Evolutionary conservation across 2,329 filamentous ascomycete genomes (phyloP).

Genomic region (Aspergillus viridinutans): DNA sequence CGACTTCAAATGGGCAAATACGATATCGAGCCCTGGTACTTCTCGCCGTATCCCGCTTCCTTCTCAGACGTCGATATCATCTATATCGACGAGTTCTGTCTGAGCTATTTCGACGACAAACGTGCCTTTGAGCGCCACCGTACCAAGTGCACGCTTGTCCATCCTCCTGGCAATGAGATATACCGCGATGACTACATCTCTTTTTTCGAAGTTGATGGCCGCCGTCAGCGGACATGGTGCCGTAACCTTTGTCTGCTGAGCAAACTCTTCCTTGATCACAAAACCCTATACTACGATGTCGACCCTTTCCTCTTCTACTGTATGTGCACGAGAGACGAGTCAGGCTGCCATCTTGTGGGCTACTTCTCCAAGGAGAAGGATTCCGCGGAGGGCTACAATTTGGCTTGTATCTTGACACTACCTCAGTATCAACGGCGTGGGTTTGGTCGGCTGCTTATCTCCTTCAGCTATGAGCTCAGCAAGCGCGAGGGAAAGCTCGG

Average conservation of each 20-base stretch:
- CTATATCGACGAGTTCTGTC: slow-evolving; percentile 95
- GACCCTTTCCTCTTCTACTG: slow-evolving; percentile 97
- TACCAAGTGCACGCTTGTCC: slow-evolving; percentile 81
- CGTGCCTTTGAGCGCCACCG: slow-evolving; percentile 83
- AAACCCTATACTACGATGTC: slow-evolving; percentile 96
- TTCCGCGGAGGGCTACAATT: slow-evolving; percentile 92
- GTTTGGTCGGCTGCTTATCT: slow-evolving; percentile 87
- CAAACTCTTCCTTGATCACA: slow-evolving; percentile 96
- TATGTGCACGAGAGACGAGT: slow-evolving; percentile 87
- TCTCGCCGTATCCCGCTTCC: slow-evolving; percentile 88
- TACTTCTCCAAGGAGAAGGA: slow-evolving; percentile 99
- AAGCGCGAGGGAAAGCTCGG: slow-evolving; percentile 94
- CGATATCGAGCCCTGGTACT: slow-evolving; percentile 97
- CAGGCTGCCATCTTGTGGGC: slow-evolving; percentile 94
- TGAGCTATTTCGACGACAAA: slow-evolving; percentile 80
- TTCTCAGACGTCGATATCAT: slow-evolving; percentile 87
- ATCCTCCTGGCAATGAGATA: slow-evolving; percentile 96
- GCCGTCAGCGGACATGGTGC: slow-evolving; percentile 97
- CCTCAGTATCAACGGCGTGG: slow-evolving; percentile 96
- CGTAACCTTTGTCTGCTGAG: slow-evolving; percentile 94
- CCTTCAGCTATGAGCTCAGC: slow-evolving; percentile 95
- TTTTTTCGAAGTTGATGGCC: slow-evolving; percentile 95
- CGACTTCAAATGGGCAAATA: slow-evolving; percentile 90
- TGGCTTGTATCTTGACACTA: slow-evolving; percentile 94
- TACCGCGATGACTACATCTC: slow-evolving; percentile 88